These are phyloP conservation scores for Hypoxylon fuscum DNA, from an alignment of 495 filamentous ascomycete species.

Conservation along the genomic window DNA sequence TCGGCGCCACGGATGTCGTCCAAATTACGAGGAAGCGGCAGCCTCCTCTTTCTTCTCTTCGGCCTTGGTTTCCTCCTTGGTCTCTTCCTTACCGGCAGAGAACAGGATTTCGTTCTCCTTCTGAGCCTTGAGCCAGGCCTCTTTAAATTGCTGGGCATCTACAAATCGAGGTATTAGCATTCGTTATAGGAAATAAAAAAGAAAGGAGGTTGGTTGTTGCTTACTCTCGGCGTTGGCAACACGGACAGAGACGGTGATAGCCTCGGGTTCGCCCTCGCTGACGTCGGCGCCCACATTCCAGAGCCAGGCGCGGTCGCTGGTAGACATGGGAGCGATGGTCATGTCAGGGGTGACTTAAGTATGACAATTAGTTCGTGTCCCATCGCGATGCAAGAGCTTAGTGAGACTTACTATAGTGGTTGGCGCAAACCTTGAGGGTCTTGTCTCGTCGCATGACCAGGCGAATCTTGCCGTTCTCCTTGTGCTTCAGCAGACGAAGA, in stretches of 20 bases:
- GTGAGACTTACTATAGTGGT: slow-evolving; percentile 90
- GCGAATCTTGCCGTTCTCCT: slow-evolving; percentile 96
- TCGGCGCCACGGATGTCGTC: background rate
- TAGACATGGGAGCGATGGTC: slow-evolving; percentile 97
- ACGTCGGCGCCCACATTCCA: slow-evolving; percentile 99
- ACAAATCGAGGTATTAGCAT: slow-evolving; percentile 35
- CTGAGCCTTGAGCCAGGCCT: slow-evolving; percentile 97
- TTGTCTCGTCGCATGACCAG: slow-evolving; percentile 99
- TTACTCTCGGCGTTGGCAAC: slow-evolving; percentile 98
- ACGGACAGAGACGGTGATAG: slow-evolving; percentile 93
- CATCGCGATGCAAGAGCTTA: background rate
- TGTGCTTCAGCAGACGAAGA: slow-evolving; percentile 95
- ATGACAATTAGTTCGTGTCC: slow-evolving; percentile 10
- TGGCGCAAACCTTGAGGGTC: slow-evolving; percentile 99
- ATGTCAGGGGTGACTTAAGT: slow-evolving; percentile 87
- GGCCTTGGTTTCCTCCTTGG: slow-evolving; percentile 38
- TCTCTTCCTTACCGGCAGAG: slow-evolving; percentile 57
- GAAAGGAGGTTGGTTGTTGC: slow-evolving; percentile 44
- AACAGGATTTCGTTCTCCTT: slow-evolving; percentile 94
- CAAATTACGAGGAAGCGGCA: slow-evolving; percentile 37
- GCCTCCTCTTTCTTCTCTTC: slow-evolving; percentile 44
- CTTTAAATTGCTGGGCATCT: slow-evolving; percentile 98
- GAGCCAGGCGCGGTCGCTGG: slow-evolving; percentile 97
- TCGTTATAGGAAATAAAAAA: background rate
- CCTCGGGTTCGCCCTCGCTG: slow-evolving; percentile 96